Evolutionary conservation across 2,329 filamentous ascomycete genomes (phyloP), one percentile per base, ranked within the genome.

Genomic region (Clonostachys sp.): DNA sequence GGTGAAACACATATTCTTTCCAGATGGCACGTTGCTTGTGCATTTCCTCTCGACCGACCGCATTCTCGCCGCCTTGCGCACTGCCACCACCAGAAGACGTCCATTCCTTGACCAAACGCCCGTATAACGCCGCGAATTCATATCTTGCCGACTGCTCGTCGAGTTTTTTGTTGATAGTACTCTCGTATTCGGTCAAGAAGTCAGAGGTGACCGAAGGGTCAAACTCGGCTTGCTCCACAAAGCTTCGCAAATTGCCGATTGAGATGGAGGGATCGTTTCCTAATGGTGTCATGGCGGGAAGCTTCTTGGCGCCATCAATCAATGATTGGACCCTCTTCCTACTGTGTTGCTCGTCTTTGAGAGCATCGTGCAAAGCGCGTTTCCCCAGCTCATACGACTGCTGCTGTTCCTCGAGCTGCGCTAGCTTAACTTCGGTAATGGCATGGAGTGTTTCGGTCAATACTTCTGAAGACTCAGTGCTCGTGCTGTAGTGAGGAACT

Each of bases 91-190:
- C 34, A 14, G 63, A 58, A 2, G 65, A 62, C 44, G 82, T 61
- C 72, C 77, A 81, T 52, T 81, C 77, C 1, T 68, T 75, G 12
- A 81, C 73, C 20, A 84, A 59, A 38, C 72, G 60, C 16, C 75
- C 74, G 56, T 83, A 83, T 34, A 84, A 67, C 7, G 70, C 66
- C 1, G 79, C 79, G 55, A 81, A 78, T 16, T 77, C 68, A 53
- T 80, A 74, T 49, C 75, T 79, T 44, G 72, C 66, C n/a, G 70
- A 70, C 52, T 80, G 68, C 12, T n/a, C 36, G 17, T 39, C 36
- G 7, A 39, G 36, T 5, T 39, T n/a, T 12, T n/a, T 39, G 14
- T 18, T n/a, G 36, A 39, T 39, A 18, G 36, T 18, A 39, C 10
- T 18, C 36, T 39, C 36, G 10, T 39, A 39, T n/a, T 18, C 36